Evolutionary conservation across 371 early-diverging fungal species (phyloP).

Genomic region (Phascolomyces articulosus): DNA sequence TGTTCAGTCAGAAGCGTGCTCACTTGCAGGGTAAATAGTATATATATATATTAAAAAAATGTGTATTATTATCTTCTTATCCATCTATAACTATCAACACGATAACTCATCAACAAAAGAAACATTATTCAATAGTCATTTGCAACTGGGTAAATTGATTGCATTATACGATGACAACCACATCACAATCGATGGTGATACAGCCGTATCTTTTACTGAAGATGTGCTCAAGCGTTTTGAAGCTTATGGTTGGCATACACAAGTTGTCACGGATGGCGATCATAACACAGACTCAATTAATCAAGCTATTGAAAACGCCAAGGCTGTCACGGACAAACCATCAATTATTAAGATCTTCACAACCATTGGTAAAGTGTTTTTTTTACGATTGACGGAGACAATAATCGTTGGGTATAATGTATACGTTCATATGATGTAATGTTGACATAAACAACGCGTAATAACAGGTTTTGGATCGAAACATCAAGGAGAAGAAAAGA

Average conservation of each 20-base stretch:
- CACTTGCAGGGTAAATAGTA: slow-evolving; percentile 83
- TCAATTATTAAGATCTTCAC: slow-evolving; percentile 85
- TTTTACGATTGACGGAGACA: neutral
- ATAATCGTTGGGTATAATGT: neutral
- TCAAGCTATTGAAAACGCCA: slow-evolving; percentile 77
- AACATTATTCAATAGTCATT: slow-evolving; percentile 76
- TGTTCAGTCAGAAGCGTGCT: slow-evolving; percentile 93
- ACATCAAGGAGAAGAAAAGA: too few relatives aligned
- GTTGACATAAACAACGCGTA: too few relatives aligned
- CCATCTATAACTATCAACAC: too few relatives aligned
- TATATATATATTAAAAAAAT: too few relatives aligned
- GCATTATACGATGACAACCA: slow-evolving; percentile 97
- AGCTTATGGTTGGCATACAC: slow-evolving; percentile 96
- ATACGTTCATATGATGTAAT: too few relatives aligned
- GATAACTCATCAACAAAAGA: too few relatives aligned
- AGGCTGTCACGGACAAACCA: slow-evolving; percentile 86
- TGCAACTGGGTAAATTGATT: slow-evolving; percentile 91
- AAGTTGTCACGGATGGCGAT: slow-evolving; percentile 83
- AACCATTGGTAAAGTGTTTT: slow-evolving; percentile 62
- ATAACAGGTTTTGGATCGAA: too few relatives aligned
- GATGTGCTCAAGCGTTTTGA: slow-evolving; percentile 90
- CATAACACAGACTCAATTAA: slow-evolving; percentile 72
- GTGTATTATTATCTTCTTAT: neutral
- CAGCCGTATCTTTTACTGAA: slow-evolving; percentile 91
- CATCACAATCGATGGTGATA: slow-evolving; percentile 95